These are phyloP conservation scores for Talaromyces ruber DNA, from an alignment of 495 filamentous ascomycete genomes.

Conservation along the genomic window DNA sequence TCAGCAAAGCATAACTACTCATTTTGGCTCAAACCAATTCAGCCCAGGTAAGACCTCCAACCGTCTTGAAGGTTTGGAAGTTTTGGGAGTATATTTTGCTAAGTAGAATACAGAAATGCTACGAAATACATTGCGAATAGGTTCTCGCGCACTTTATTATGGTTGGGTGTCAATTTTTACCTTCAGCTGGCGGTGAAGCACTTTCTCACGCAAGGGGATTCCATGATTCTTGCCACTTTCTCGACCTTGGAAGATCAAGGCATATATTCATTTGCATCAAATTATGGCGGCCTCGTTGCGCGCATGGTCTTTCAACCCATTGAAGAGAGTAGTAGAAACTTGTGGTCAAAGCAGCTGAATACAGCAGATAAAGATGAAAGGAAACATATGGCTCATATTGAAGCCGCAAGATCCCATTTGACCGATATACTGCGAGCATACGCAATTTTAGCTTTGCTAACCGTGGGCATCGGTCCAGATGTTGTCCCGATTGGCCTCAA, in stretches of 20 bases:
- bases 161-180: constrained; percentile 67
- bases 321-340: constrained; percentile 80
- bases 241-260: constrained; percentile 74
- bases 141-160: constrained; percentile 58
- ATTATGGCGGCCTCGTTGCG: constrained; percentile 88
- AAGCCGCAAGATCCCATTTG: constrained; percentile 24
- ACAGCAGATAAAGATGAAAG: constrained; percentile 12
- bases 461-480: constrained; percentile 60
- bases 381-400: constrained; percentile 9
- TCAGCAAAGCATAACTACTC: constrained; percentile 47
- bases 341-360: constrained; percentile 66
- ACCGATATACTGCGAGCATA: constrained; percentile 29
- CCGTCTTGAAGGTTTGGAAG: constrained; percentile 9
- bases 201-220: constrained; percentile 87
- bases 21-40: constrained; percentile 38
- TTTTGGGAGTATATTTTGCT: constrained; percentile 8
- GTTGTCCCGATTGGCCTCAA: constrained; percentile 62
- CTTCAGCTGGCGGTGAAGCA: constrained; percentile 87
- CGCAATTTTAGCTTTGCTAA: constrained; percentile 55
- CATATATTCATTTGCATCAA: constrained; percentile 86
- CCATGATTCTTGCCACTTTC: constrained; percentile 70
- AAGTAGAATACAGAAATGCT: constrained; percentile 15
- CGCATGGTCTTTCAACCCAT: constrained; percentile 90
- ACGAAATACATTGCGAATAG: constrained; percentile 46
- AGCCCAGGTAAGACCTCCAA: constrained; percentile 27